Conservation (phyloP, 1,284 basidiomycete genomes). For the Porphyrellus sp. region DNA sequence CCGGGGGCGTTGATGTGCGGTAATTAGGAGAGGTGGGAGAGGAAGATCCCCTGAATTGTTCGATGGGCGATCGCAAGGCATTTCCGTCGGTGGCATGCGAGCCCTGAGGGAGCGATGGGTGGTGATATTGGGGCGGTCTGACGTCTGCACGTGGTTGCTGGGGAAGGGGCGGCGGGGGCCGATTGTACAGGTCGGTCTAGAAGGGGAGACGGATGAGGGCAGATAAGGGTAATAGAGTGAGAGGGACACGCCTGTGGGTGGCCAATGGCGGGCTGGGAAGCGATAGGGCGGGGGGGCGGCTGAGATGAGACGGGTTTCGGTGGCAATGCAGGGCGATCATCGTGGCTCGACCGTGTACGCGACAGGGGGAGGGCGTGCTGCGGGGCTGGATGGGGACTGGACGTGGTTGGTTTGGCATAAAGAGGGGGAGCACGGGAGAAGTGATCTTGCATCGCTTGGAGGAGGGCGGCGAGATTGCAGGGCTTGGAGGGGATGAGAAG, state of each 20-base stretch:
- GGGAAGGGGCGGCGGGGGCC: conserved; percentile 44
- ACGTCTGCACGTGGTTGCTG: conserved; percentile 24
- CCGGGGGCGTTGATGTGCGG: conserved; percentile 27
- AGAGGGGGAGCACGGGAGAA: conserved; percentile 89
- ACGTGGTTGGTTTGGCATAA: conserved; percentile 74
- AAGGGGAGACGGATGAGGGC: conserved; percentile 9
- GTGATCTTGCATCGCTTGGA: conserved; percentile 72
- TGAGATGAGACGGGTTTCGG: conserved; percentile 42
- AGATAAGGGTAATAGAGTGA: conserved; percentile 2
- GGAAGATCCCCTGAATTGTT: conserved; percentile 22
- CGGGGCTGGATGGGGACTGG: conserved; percentile 19
- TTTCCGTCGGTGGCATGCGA: conserved; percentile 17
- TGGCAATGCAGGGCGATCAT: conserved; percentile 44
- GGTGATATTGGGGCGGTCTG: conserved; percentile 34
- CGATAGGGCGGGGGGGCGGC: conserved; percentile 19
- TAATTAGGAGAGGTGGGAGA: conserved; percentile 32
- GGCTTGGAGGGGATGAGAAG: conserved; percentile 43
- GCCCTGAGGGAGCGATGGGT: conserved; percentile 22
- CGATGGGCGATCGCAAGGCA: conserved; percentile 24
- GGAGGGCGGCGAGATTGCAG: conserved; percentile 61
- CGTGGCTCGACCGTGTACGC: conserved; percentile 13
- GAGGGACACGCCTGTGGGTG: conserved; percentile 22
- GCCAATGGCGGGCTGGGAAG: conserved; percentile 9
- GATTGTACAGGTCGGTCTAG: conserved; percentile 35
- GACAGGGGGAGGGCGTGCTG: conserved; percentile 24